Evolutionary conservation across 2,329 filamentous ascomycete species (phyloP).

Genomic region (Trichophyton mentagrophytes): DNA sequence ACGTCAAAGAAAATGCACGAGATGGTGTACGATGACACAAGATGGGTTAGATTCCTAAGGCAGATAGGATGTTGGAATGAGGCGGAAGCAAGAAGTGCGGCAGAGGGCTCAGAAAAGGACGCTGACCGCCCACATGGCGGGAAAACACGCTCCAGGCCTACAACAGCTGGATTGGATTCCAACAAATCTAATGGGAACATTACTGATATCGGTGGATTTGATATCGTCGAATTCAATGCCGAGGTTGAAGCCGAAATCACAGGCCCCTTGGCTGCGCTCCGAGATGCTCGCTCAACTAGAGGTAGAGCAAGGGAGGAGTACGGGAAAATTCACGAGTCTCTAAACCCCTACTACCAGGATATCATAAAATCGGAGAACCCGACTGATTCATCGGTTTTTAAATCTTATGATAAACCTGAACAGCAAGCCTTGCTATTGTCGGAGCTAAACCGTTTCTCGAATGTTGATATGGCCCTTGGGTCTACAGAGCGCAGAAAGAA

Average conservation of each 20-base stretch:
- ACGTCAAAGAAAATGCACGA: conserved; percentile 79
- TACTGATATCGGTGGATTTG: conserved; percentile 58
- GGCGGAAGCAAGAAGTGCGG: conserved; percentile 62
- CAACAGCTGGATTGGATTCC: neutral
- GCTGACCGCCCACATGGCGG: conserved; percentile 26
- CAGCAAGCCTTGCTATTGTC: conserved; percentile 80
- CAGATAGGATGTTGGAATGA: conserved; percentile 92
- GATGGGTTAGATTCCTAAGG: conserved; percentile 79
- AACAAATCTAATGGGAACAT: neutral
- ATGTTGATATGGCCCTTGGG: conserved; percentile 67
- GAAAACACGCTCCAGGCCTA: neutral
- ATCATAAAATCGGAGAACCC: conserved; percentile 56
- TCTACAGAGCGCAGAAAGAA: conserved; percentile 59
- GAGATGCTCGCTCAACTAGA: conserved; percentile 61
- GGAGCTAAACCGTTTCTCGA: conserved; percentile 65
- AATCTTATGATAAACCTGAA: conserved; percentile 75
- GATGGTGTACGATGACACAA: conserved; percentile 96
- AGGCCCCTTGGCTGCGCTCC: conserved; percentile 53
- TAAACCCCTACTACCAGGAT: conserved; percentile 82
- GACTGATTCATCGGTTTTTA: conserved; percentile 71
- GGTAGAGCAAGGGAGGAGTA: conserved; percentile 82
- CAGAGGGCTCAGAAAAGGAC: conserved; percentile 47
- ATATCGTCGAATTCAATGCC: conserved; percentile 52
- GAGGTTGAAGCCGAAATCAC: conserved; percentile 29
- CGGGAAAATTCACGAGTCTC: conserved; percentile 73